Evolutionary conservation across 2,329 filamentous ascomycete species (phyloP), one percentile per base, ranked within the genome.

Genomic region (Aspergillus sp.): DNA sequence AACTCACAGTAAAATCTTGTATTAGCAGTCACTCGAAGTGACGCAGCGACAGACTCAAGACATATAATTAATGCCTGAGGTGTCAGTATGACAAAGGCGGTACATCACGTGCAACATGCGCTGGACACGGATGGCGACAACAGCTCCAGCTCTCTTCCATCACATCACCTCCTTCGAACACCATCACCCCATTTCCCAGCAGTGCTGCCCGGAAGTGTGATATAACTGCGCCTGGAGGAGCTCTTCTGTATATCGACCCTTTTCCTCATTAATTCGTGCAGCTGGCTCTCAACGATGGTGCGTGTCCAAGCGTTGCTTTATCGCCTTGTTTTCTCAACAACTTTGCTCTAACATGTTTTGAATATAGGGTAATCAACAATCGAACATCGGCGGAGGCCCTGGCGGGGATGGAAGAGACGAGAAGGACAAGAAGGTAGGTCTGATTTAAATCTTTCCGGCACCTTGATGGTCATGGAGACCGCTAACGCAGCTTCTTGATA

Each of bases 371-470:
- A 75, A 78, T 63, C 71, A 75, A 64, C 77, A 94, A 71, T 95
- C 90, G 69, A 88, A 88, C 66, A 86, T 94, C 75, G 89, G 88
- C 62, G 79, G 80, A 55, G 84, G 83, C 48, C 81, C 76, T 52
- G 83, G 81, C 53, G 82, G 83, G 52, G 88, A 91, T 66, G 85
- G 85, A 56, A 86, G 85, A 55, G 85, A 91, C 60, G 86, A 88
- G 13, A 90, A 90, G 75, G 90, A 94, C 65, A 95, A 97, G 81
- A 97, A 97, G 82, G 91, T 88, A 55, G 39, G 52, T 37, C 7
- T 13, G 6, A 13, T 10, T 13, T 27, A 25, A 43, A 48, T 9
- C 10, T 15, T 15, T 20, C 39, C 13, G 13, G 15, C 15, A 15
- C 13, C 22, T 12, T 30, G 10, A 30, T 30, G 10, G 9, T 12